phyloP scores from a whole-genome alignment of 108 stramenopile genomes.

The Cyclotella cryptica region DNA sequence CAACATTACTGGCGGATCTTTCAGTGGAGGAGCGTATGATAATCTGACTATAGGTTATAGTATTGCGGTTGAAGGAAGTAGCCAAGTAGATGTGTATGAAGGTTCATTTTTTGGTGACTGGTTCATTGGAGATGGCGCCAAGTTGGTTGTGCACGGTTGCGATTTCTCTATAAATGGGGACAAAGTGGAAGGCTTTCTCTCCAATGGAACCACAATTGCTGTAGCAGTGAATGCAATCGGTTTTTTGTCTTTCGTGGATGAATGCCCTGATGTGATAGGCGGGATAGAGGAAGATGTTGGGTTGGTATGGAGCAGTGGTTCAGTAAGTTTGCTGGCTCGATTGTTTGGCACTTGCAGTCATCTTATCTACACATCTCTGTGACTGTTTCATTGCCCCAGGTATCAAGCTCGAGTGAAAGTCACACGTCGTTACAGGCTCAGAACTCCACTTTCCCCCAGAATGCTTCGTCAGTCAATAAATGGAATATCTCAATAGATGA shows the following conservation, averaged over 20 bases:
- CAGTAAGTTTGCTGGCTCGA: background rate
- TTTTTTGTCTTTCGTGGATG: background rate
- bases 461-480: background rate
- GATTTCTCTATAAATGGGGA: slow-evolving; percentile 3
- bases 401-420: background rate
- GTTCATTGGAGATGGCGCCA: background rate
- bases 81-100: slow-evolving; percentile 2
- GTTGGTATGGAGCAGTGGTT: slow-evolving; percentile 2
- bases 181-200: background rate
- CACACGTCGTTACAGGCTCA: background rate
- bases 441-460: background rate
- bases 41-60: background rate
- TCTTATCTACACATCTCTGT: background rate
- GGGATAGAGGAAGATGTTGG: slow-evolving; percentile 9
- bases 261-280: slow-evolving; percentile 14
- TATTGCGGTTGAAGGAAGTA: slow-evolving; percentile 4
- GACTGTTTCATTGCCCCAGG: background rate
- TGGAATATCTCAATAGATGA: background rate
- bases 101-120: slow-evolving; percentile 13
- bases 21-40: background rate
- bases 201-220: background rate
- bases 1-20: slow-evolving; percentile 1
- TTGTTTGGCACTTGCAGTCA: background rate
- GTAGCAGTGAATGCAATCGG: slow-evolving; percentile 2
- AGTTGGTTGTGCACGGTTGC: background rate